A percentile compares a stretch with the other conserved stretches of the same genome.
phyloP scores from a whole-genome alignment of 169 alveolate species.

The Cystoisospora suis region DNA sequence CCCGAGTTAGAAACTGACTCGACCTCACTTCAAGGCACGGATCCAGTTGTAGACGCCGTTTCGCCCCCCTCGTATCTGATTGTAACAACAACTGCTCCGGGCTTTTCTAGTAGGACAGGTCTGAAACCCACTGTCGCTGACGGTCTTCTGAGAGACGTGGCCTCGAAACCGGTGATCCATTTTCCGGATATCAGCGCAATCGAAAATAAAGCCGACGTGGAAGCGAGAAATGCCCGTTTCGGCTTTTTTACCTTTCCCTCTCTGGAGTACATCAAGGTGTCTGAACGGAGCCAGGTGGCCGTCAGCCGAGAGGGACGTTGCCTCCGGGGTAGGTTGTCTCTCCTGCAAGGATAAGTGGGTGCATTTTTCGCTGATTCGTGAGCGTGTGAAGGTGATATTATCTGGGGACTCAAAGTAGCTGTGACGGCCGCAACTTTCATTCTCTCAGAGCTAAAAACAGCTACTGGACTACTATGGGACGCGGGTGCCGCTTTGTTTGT shows the following conservation, averaged over 20 bases:
- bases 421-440: too few species aligned
- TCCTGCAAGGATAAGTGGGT: too few species aligned
- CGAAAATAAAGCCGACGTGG: not conserved
- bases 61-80: not conserved
- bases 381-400: too few species aligned
- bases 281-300: not conserved
- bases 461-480: too few species aligned
- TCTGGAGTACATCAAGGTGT: not conserved
- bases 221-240: not conserved
- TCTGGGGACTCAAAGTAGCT: too few species aligned
- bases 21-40: too few species aligned
- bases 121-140: not conserved
- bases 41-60: not conserved
- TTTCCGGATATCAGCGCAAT: not conserved
- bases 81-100: not conserved
- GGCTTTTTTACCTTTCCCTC: not conserved
- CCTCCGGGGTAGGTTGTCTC: not conserved
- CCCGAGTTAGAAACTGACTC: too few species aligned
- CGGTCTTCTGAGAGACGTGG: not conserved
- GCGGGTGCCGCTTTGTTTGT: too few species aligned
- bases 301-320: not conserved
- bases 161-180: not conserved
- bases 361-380: too few species aligned
- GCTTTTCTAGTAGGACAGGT: not conserved
- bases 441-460: too few species aligned